Evolutionary conservation across 495 filamentous ascomycete genomes (phyloP).

Genomic region (Echria macrotheca): DNA sequence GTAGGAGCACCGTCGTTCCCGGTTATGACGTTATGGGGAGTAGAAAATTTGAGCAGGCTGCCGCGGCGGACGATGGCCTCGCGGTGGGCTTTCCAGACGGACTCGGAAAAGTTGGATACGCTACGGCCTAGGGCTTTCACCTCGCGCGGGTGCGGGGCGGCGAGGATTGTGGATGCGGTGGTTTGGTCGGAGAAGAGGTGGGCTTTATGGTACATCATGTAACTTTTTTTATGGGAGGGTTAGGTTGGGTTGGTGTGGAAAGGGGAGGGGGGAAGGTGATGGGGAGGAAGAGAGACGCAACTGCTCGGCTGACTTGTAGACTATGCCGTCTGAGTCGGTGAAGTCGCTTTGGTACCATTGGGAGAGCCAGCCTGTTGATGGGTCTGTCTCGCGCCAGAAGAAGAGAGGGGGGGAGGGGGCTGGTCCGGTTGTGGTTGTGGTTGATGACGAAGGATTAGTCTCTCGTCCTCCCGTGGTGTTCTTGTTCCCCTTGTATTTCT

Average conservation of each 20-base stretch:
- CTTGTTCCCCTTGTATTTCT: not conserved
- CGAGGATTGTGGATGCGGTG: constrained; percentile 38
- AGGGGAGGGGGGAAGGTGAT: not conserved
- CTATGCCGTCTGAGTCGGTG: constrained; percentile 18
- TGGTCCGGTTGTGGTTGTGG: not conserved
- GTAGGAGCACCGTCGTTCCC: too few species aligned
- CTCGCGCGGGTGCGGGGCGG: constrained; percentile 31
- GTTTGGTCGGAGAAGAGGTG: constrained; percentile 44
- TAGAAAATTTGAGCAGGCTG: constrained; percentile 56
- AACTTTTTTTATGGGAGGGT: constrained; percentile 25
- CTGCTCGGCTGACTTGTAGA: constrained; percentile 37
- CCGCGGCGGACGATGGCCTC: constrained; percentile 54
- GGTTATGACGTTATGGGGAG: too few species aligned
- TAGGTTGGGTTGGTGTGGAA: not conserved
- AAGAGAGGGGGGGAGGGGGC: constrained; percentile 13
- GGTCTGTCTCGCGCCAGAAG: constrained; percentile 30
- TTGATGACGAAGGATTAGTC: not conserved
- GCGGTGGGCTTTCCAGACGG: constrained; percentile 49
- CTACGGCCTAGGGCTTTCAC: constrained; percentile 54
- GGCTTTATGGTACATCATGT: constrained; percentile 63
- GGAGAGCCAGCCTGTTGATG: constrained; percentile 26
- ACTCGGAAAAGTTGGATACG: constrained; percentile 49
- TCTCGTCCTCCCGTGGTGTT: not conserved
- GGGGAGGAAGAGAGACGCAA: not conserved
- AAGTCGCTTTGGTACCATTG: constrained; percentile 33